Conservation (phyloP, 306 rosid genomes). For the Sicyos baderoa region DNA sequence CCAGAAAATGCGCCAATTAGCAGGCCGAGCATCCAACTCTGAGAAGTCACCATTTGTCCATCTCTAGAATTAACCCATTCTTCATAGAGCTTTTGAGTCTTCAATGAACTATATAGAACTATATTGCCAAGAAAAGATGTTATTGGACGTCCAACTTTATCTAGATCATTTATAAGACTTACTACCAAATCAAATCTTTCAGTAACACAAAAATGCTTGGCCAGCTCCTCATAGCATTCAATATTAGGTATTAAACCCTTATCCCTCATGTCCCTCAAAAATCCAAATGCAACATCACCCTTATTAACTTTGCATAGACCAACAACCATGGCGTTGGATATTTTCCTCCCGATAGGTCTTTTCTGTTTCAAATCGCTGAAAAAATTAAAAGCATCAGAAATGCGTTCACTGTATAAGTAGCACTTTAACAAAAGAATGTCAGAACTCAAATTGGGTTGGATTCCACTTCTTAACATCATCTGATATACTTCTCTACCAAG, state of each 20-base stretch:
- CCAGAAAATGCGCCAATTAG: constrained; percentile 60
- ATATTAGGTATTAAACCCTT: constrained; percentile 38
- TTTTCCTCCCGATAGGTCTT: constrained; percentile 29
- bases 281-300: constrained; percentile 35
- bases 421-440: constrained; percentile 36
- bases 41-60: constrained; percentile 30
- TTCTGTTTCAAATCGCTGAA: constrained; percentile 30
- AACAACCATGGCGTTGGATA: constrained; percentile 33
- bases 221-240: constrained; percentile 54
- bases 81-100: constrained; percentile 39
- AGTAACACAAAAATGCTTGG: constrained; percentile 33
- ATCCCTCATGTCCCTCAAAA: constrained; percentile 36
- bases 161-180: constrained; percentile 39
- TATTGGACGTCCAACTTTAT: constrained; percentile 51
- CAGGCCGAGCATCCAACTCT: constrained; percentile 35
- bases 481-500: constrained; percentile 52
- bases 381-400: constrained; percentile 56
- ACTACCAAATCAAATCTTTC: constrained; percentile 40
- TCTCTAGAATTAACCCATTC: constrained; percentile 39
- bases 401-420: constrained; percentile 38
- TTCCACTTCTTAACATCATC: constrained; percentile 45
- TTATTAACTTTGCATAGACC: constrained; percentile 45
- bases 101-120: constrained; percentile 49
- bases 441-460: constrained; percentile 34
- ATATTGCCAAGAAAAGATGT: constrained; percentile 64